Evolutionary conservation across 192 early-diverging fungal species (phyloP), one percentile per base, ranked within the genome.

Genomic region (Radiomyces spectabilis): DNA sequence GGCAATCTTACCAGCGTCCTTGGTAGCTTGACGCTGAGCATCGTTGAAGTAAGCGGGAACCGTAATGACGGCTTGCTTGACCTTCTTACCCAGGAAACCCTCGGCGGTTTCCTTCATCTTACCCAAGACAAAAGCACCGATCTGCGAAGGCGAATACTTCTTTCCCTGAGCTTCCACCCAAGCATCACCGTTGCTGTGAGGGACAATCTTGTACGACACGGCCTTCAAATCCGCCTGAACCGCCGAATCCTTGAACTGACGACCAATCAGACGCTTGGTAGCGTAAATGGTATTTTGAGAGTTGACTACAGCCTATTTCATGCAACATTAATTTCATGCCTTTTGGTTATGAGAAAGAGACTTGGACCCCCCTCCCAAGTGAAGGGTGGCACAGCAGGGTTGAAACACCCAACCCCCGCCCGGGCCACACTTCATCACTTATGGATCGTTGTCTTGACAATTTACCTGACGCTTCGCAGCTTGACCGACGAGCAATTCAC

Each of bases 71-170:
- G 93, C 91, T 69, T 95, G 83, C 69, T 89, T 85, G 55, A 86
- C 83, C 35, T 85, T 71, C 76, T 85, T 93, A 49, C 89, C 85
- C 29, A 95, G 63, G 56, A 75, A 85, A 29, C 79, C 83, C 58
- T 87, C 85, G 13, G 96, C 94, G 31, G 94, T 97, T 67, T 99
- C 96, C 85, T 97, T 99, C 96, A 99, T 95, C 80, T 99, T 99
- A 67, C 85, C 82, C 16, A 97, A 79, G n/a, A 97, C 85, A 68
- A 95, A 96, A 32, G 83, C 96, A 67, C 94, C 94, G 42, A 99
- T 89, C 76, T 99, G 94, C 0, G 93, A 80, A 7, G 96, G 96
- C 39, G 90, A 93, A 80, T 97, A 99, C 69, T 78, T 86, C 71
- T 99, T 95, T 22, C 89, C 93, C 50, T 87, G 83, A 24, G 93